Evolutionary conservation across 306 rosid species (phyloP).

Genomic region (Vicia faba): DNA sequence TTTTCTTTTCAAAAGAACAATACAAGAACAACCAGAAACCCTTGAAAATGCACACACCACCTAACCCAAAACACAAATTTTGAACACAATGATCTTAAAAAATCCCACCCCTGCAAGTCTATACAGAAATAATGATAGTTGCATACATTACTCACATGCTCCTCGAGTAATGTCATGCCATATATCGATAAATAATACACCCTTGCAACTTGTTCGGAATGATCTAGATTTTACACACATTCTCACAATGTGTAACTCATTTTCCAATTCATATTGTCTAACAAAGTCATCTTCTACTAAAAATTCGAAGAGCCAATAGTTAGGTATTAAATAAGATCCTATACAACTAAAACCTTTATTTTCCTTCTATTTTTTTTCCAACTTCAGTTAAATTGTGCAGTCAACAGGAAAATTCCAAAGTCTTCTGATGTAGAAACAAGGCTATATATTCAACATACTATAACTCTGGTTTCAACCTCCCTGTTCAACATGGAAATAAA

Average conservation of each 20-base stretch:
- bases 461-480: slow-evolving; percentile 73
- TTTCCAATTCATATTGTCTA: slow-evolving; percentile 46
- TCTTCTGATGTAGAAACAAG: slow-evolving; percentile 39
- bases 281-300: slow-evolving; percentile 80
- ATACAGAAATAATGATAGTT: slow-evolving; percentile 42
- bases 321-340: slow-evolving; percentile 64
- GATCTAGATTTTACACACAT: slow-evolving; percentile 39
- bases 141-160: slow-evolving; percentile 39
- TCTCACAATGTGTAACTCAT: slow-evolving; percentile 40
- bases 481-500: slow-evolving; percentile 49
- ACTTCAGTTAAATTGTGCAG: slow-evolving; percentile 55
- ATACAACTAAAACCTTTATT: slow-evolving; percentile 60
- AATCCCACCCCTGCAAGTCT: slow-evolving; percentile 46
- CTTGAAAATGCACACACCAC: slow-evolving; percentile 47
- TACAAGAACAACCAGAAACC: slow-evolving; percentile 42
- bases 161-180: slow-evolving; percentile 37
- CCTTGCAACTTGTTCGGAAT: slow-evolving; percentile 42
- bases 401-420: slow-evolving; percentile 48
- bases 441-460: slow-evolving; percentile 39
- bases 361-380: slow-evolving; percentile 34
- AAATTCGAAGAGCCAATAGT: slow-evolving; percentile 82
- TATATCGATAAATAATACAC: slow-evolving; percentile 26
- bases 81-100: slow-evolving; percentile 51
- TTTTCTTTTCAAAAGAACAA: slow-evolving; percentile 19
- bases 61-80: slow-evolving; percentile 50